Conservation (phyloP, 2,329 filamentous ascomycete species). For the Nemania serpens region DNA sequence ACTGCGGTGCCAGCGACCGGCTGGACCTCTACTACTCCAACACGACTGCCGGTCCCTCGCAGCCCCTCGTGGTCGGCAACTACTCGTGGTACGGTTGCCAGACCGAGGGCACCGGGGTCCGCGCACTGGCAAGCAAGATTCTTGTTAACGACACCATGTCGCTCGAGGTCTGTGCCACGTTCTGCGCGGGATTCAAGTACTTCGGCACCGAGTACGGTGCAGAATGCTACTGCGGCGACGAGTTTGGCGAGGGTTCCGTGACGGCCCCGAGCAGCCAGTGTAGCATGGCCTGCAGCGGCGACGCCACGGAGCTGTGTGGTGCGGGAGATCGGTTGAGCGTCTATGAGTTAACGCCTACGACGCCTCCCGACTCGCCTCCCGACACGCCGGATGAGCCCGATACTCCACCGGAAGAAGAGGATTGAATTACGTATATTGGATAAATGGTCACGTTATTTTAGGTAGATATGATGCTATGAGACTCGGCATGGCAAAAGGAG, state of each 20-base stretch:
- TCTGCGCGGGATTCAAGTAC: constrained; percentile 46
- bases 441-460: no score
- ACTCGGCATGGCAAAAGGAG: constrained; percentile 9
- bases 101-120: constrained; percentile 21
- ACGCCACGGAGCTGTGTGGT: constrained; percentile 40
- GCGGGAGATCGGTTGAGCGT: constrained; percentile 40
- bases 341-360: constrained; percentile 30
- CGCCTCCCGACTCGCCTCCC: constrained; percentile 3
- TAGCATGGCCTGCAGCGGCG: constrained; percentile 40
- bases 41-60: constrained; percentile 27
- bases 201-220: constrained; percentile 41
- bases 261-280: constrained; percentile 31
- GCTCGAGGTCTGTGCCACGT: constrained; percentile 39
- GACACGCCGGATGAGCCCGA: constrained; percentile 1
- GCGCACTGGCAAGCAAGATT: constrained; percentile 23
- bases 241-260: constrained; percentile 23
- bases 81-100: constrained; percentile 30
- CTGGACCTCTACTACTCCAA: constrained; percentile 34
- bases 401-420: constrained; percentile 1
- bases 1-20: constrained; percentile 35
- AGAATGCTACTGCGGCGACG: constrained; percentile 45
- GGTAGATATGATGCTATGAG: not conserved
- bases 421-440: not conserved
- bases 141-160: constrained; percentile 41
- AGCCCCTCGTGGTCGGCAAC: constrained; percentile 29